Base-by-base conservation (phyloP, 768 basidiomycete genomes). In the Neoboletus brunneissimus region DNA sequence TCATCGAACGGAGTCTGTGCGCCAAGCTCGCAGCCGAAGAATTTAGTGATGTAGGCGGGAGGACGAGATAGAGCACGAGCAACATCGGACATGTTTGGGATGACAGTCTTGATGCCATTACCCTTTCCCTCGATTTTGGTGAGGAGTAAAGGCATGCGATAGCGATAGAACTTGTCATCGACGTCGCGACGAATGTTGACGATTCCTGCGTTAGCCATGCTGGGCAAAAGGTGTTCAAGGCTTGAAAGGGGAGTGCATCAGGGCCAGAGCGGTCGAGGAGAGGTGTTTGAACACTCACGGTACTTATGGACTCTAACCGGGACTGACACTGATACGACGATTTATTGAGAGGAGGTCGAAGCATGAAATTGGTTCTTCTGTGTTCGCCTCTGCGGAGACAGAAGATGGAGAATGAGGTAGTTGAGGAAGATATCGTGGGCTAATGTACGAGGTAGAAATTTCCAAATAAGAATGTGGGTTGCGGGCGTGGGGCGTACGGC, bases 41-140 rank as follows among this genome's bases (percentile, higher is more conserved):
- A 99, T 76, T 99, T 99, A 74, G 96, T 98, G 59, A 96, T 89
- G 72, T 98, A 97, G 42, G 94, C 84, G 27, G 97, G 90, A 57
- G 96, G 96, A 56, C 97, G 89, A 67, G 88, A 91, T 62, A 99
- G 84, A 44, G 97, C 94, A 61, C 93, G 88, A 47, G 96, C 93
- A 62, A 99, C 89, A 73, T 98, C 97, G 57, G 92, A 85, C 94
- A 99, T 98, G 77, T 99, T 99, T 20, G 95, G 95, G 52, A 98
- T 77, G 69, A 99, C 95, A 45, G 97, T 99, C 79, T 99, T 99
- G 77, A 99, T 98, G 67, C 97, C 97, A 72, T 99, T 99, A 58
- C 97, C 97, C 75, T 94, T 95, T 67, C 97, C 97, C 77, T 99
- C 97, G 35, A 98, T 94, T 79, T 98, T 98, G 60, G 90, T 96